Evolutionary conservation across 2,329 filamentous ascomycete genomes (phyloP), one percentile per base, ranked within the genome.

Genomic region (Botrytis medusae): DNA sequence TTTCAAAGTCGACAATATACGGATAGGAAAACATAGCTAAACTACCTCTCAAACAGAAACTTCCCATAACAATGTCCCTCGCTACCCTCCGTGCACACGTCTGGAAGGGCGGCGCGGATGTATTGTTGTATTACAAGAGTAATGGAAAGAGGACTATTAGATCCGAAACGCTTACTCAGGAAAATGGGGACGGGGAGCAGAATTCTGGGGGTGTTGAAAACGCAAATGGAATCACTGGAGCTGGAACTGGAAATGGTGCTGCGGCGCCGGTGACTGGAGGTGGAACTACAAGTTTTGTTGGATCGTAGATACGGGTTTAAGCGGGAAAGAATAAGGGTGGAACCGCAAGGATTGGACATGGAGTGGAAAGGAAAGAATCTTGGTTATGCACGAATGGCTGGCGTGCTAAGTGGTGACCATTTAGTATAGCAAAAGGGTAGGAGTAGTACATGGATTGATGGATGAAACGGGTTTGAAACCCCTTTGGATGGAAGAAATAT

Each of bases 31-130:
- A 18, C 2, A 22, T 34, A 16, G 6, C 51, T 72, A 60, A 72
- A n/a, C 12, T 16, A 60, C 32, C 3, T 0, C 34, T 22, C 42
- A 61, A 60, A 14, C 54, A 82, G 81, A 80, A 81, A 80, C 86
- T 98, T 40, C 89, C 92, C 2, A 90, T 91, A 10, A 92, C 91
- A 46, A 98, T 97, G 92, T 98, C 92, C 51, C 88, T 99, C n/a
- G 94, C 94, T 7, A 98, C 95, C 0, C 90, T 99, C 61, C 91
- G 95, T 46, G 92, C 94, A 3, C 94, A 97, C 80, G 87, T 98
- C 71, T 99, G 96, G 96, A 94, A 97, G 79, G 94, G 93, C 61
- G 94, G 94, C n/a, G 95, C 92, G 78, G 96, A 99, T 83, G 92
- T 99, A 76, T 84, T 97, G 71, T 86, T 99, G 68, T 89, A 94